Base-by-base conservation (phyloP, 345 rosid species). In the Corchorus olitorius region DNA sequence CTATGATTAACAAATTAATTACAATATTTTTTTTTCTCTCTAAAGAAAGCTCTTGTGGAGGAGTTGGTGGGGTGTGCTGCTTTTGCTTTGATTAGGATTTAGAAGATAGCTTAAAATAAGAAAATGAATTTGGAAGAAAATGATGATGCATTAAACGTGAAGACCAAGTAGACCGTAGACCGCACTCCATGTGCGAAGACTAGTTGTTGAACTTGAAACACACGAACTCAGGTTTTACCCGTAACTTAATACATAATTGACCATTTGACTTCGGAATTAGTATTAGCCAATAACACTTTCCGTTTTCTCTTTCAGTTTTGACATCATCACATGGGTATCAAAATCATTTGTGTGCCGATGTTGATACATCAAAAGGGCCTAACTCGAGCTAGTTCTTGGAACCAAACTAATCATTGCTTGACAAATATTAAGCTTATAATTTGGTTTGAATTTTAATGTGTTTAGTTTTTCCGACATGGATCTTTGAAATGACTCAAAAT, bases 141-240 rank as follows among this genome's bases (percentile, higher is more conserved):
- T 49, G 12, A 35, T 14, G 55, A 46, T 20, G 72, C 20, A 65
- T 27, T 27, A 27, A 70, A 70, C 3, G 22, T 59, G 63, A 20
- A 14, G 76, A 65, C 33, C 74, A 58, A 39, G 69, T 17, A 1
- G 56, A 27, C 5, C 27, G 12, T 1, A 0, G 49, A n/a, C 5
- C 37, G 16, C 2, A 27, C 55, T n/a, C 0, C 79, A 60, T 15
- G 64, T 64, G 76, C 60, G 6, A 50, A n/a, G 35, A 70, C 76
- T 34, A 15, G 60, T 15, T 20, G 49, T 19, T 9, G 34, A 48
- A 5, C 37, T 27, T 27, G 27, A 27, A 27, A 27, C 27, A 27
- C 27, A 6, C 13, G 46, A 46, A 10, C 20, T 52, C 69, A 12
- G 45, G 68, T 70, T 75, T 81, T 75, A 75, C 84, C 70, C 77